These are phyloP conservation scores for Hyphochytrium catenoides DNA, from an alignment of 352 stramenopile species.

Conservation along the genomic window DNA sequence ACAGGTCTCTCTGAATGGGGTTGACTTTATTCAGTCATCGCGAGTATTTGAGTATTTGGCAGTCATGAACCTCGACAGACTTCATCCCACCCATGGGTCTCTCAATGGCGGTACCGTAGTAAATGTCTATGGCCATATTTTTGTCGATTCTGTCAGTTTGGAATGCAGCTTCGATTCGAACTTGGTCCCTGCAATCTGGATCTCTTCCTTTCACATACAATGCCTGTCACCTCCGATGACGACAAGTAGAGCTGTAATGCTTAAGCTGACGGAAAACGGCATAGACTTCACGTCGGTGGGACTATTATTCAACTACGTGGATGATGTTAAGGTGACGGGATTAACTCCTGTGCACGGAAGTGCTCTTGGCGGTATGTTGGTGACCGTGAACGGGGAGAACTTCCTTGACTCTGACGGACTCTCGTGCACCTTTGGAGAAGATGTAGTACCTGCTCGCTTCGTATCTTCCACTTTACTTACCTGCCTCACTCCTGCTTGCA, in stretches of 20 bases:
- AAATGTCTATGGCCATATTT: neutral
- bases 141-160: neutral
- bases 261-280: conserved; percentile 8
- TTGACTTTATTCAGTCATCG: no score
- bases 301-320: conserved; percentile 4
- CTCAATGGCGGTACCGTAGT: conserved; percentile 2
- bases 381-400: conserved; percentile 5
- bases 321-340: neutral
- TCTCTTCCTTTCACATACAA: neutral
- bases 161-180: conserved; percentile 6
- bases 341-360: conserved; percentile 8
- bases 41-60: no score
- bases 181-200: neutral
- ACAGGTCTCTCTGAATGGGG: no score
- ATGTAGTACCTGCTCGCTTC: conserved; percentile 4
- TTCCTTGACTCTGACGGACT: conserved; percentile 5
- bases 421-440: conserved; percentile 5
- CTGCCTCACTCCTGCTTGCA: neutral
- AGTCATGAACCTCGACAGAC: neutral
- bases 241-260: conserved; percentile 10
- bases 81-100: neutral
- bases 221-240: neutral
- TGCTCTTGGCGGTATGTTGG: conserved; percentile 8
- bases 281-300: neutral
- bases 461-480: conserved; percentile 6